These are phyloP conservation scores for Saksenaea oblongispora DNA, from an alignment of 371 early-diverging fungal species.

Conservation along the genomic window DNA sequence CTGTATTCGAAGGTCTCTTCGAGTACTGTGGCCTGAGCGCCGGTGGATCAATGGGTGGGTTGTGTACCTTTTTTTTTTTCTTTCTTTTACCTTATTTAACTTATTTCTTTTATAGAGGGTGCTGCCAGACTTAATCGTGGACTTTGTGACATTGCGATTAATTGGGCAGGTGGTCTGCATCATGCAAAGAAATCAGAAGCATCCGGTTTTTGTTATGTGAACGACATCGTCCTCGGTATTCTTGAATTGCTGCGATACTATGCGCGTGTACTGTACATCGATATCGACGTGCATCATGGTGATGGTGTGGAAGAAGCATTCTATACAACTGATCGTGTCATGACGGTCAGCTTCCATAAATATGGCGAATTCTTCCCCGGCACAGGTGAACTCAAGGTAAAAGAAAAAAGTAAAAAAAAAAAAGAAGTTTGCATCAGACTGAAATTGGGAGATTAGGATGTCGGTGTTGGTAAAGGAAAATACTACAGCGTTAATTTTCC, in stretches of 20 bases:
- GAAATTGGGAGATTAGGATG: conserved; percentile 53
- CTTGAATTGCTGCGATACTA: conserved; percentile 94
- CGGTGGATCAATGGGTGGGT: conserved; percentile 85
- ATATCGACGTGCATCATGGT: conserved; percentile 99
- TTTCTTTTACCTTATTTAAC: not conserved
- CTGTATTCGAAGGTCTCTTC: conserved; percentile 90
- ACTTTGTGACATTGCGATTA: conserved; percentile 92
- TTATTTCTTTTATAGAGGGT: conserved; percentile 51
- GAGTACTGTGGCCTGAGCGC: conserved; percentile 89
- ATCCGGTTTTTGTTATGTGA: conserved; percentile 99
- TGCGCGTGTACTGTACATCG: conserved; percentile 97
- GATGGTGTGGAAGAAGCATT: conserved; percentile 99
- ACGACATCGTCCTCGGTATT: conserved; percentile 98
- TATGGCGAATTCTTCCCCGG: conserved; percentile 99
- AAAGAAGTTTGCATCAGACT: too few species aligned
- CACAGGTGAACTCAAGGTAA: conserved; percentile 86
- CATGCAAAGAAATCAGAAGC: conserved; percentile 98
- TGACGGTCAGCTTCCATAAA: conserved; percentile 99
- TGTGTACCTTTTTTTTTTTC: not conserved
- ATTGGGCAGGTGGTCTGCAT: conserved; percentile 99
- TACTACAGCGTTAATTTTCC: conserved; percentile 98
- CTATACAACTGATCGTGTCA: conserved; percentile 98
- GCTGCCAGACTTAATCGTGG: conserved; percentile 86
- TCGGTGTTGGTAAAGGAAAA: conserved; percentile 87
- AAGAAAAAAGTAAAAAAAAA: not conserved